Percentiles rank a stretch among this genome's conserved stretches.
phyloP scores from a whole-genome alignment of 2,329 filamentous ascomycete species.

The Nannizziopsis arthrosporioides region DNA sequence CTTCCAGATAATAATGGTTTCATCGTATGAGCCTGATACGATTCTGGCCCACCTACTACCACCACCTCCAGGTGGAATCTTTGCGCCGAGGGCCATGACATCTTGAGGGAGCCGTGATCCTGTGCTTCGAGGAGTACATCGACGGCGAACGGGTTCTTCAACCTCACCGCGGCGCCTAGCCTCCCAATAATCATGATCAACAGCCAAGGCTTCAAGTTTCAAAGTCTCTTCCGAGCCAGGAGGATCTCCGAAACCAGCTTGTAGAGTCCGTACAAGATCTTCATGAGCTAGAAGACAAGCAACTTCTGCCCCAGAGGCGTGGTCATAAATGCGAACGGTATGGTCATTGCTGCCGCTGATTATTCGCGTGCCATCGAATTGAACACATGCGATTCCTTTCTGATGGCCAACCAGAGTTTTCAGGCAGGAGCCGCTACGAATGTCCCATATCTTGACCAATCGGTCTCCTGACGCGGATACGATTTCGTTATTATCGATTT shows the following conservation, averaged over 20 bases:
- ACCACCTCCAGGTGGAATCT: constrained; percentile 79
- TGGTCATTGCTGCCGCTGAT: constrained; percentile 95
- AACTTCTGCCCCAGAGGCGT: constrained; percentile 72
- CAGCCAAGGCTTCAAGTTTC: constrained; percentile 55
- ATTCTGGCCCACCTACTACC: constrained; percentile 87
- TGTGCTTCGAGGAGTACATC: constrained; percentile 47
- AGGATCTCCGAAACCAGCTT: constrained; percentile 84
- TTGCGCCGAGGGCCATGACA: constrained; percentile 65
- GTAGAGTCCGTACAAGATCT: constrained; percentile 82
- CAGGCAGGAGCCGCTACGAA: constrained; percentile 62
- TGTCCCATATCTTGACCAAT: constrained; percentile 88
- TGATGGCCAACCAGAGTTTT: constrained; percentile 75
- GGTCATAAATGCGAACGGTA: constrained; percentile 90
- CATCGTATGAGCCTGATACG: constrained; percentile 91
- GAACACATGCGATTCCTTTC: constrained; percentile 95
- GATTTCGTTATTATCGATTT: constrained; percentile 72
- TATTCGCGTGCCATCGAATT: constrained; percentile 86
- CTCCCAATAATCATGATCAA: constrained; percentile 62
- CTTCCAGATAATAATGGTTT: constrained; percentile 90
- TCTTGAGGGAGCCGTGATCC: constrained; percentile 65
- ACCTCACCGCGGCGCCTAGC: constrained; percentile 40
- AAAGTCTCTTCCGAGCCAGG: constrained; percentile 69
- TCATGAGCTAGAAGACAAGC: constrained; percentile 72
- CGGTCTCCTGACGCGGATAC: constrained; percentile 93
- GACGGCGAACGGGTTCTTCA: constrained; percentile 39